These are phyloP conservation scores for Candida tallmaniae DNA, from an alignment of 805 yeast genomes.

Conservation along the genomic window DNA sequence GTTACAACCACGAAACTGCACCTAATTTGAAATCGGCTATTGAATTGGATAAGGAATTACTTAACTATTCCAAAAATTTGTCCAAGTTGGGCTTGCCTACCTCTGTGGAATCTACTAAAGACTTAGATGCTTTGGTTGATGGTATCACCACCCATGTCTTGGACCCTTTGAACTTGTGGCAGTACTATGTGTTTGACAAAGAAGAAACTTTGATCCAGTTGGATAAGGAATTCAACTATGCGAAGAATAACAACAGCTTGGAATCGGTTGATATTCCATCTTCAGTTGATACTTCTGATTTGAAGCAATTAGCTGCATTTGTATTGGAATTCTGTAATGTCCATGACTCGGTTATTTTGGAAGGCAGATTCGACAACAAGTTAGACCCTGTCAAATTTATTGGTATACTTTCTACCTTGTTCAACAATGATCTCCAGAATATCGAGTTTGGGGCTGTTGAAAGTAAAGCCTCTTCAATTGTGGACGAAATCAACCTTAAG, in stretches of 20 bases:
- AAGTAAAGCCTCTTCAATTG: slow-evolving; percentile 43
- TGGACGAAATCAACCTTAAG: slow-evolving; percentile 76
- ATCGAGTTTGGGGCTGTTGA: slow-evolving; percentile 22
- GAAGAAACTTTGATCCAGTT: slow-evolving; percentile 35
- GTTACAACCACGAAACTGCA: slow-evolving; percentile 81
- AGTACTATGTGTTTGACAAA: slow-evolving; percentile 73
- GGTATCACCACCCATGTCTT: slow-evolving; percentile 69
- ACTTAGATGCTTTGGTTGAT: slow-evolving; percentile 57
- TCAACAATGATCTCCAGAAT: slow-evolving; percentile 11
- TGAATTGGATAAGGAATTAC: slow-evolving; percentile 68
- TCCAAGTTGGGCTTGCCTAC: slow-evolving; percentile 59
- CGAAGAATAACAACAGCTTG: slow-evolving; percentile 13
- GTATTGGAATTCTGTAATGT: slow-evolving; percentile 40
- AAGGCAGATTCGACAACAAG: slow-evolving; percentile 49
- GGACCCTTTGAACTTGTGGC: slow-evolving; percentile 72
- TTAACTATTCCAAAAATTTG: slow-evolving; percentile 61
- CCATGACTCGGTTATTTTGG: slow-evolving; percentile 40
- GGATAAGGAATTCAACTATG: slow-evolving; percentile 33
- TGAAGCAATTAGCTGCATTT: slow-evolving; percentile 45
- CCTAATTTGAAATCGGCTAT: slow-evolving; percentile 86
- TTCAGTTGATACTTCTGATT: slow-evolving; percentile 32
- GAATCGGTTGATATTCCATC: slow-evolving; percentile 40
- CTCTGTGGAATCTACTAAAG: slow-evolving; percentile 44
- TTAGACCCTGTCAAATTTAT: slow-evolving; percentile 51
- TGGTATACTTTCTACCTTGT: slow-evolving; percentile 39